A percentile compares a stretch with the other conserved stretches of the same genome.
Conservation (phyloP, 1,284 basidiomycete genomes). For the Coniferiporia weirii region DNA sequence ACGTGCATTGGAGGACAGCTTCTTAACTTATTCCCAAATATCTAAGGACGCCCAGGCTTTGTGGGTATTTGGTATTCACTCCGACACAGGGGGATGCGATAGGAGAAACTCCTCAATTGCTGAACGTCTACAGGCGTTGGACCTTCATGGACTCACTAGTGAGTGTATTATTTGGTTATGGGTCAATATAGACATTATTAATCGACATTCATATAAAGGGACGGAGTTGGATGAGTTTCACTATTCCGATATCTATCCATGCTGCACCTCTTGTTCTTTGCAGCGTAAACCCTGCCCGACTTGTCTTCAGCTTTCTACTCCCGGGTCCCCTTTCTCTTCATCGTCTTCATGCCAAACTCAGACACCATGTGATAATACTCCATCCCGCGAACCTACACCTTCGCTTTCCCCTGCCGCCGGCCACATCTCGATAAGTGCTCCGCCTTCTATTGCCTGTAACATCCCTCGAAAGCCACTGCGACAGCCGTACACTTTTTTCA, state of each 20-base stretch:
- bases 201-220: not conserved
- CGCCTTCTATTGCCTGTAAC: slow-evolving; percentile 24
- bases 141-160: slow-evolving; percentile 48
- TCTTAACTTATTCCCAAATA: slow-evolving; percentile 47
- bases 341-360: slow-evolving; percentile 15
- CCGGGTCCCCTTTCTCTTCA: slow-evolving; percentile 20
- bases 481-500: slow-evolving; percentile 38
- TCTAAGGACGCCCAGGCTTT: slow-evolving; percentile 36
- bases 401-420: slow-evolving; percentile 14
- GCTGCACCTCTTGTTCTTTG: slow-evolving; percentile 40
- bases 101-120: slow-evolving; percentile 25
- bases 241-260: slow-evolving; percentile 43
- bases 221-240: slow-evolving; percentile 1
- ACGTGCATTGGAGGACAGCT: slow-evolving; percentile 38
- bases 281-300: slow-evolving; percentile 37
- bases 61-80: slow-evolving; percentile 50
- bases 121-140: slow-evolving; percentile 29
- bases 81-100: slow-evolving; percentile 24
- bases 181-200: not conserved
- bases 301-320: slow-evolving; percentile 26
- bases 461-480: slow-evolving; percentile 45
- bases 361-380: not conserved
- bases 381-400: slow-evolving; percentile 21
- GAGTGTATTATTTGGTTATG: slow-evolving; percentile 26
- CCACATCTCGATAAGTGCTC: not conserved